phyloP scores from a whole-genome alignment of 2,329 filamentous ascomycete genomes.

The Hypomyces rosellus region DNA sequence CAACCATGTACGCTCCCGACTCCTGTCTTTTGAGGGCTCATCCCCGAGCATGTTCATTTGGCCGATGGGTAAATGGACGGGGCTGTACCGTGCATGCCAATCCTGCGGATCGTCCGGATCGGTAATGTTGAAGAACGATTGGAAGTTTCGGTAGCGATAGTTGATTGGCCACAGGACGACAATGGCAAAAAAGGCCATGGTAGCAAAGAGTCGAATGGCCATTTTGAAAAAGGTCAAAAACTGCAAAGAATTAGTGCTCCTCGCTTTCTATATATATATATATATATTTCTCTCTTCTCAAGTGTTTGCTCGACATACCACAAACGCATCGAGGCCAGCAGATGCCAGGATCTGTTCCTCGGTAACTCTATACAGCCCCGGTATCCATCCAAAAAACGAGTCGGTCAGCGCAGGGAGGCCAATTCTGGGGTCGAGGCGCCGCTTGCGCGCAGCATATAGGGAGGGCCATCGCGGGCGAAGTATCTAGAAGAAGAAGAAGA shows the following conservation, averaged over 20 bases:
- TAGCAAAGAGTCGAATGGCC: constrained; percentile 73
- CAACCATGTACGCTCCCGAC: constrained; percentile 49
- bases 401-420: constrained; percentile 73
- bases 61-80: constrained; percentile 14
- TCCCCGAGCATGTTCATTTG: constrained; percentile 20
- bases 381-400: constrained; percentile 89
- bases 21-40: constrained; percentile 28
- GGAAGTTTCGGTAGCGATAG: constrained; percentile 45
- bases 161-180: constrained; percentile 83
- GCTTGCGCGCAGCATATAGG: constrained; percentile 84
- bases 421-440: constrained; percentile 53
- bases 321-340: constrained; percentile 90
- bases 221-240: constrained; percentile 96
- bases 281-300: too few species aligned
- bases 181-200: constrained; percentile 76
- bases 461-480: constrained; percentile 86
- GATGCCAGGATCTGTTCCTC: constrained; percentile 86
- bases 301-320: constrained; percentile 45
- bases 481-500: constrained; percentile 43
- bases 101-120: constrained; percentile 3
- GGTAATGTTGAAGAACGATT: constrained; percentile 1
- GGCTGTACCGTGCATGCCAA: constrained; percentile 4
- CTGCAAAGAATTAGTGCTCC: constrained; percentile 21
- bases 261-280: background rate
- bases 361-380: constrained; percentile 73